phyloP scores from a whole-genome alignment of 768 basidiomycete species.

The Leccinum boreale region DNA sequence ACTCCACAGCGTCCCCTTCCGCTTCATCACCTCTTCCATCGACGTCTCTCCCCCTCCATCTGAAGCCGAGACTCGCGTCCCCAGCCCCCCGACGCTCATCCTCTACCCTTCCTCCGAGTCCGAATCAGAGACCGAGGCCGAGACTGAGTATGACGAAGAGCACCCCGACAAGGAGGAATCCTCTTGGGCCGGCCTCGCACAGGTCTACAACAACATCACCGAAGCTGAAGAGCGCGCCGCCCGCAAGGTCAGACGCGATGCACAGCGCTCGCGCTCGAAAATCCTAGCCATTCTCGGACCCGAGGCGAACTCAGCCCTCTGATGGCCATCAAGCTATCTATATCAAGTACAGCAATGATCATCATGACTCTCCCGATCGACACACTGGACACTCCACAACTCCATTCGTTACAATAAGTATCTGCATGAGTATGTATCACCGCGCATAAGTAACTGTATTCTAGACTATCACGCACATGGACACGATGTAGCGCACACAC shows the following conservation, averaged over 20 bases:
- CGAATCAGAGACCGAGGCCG: neutral
- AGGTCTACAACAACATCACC: neutral
- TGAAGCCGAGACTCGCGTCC: neutral
- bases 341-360: neutral
- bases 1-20: neutral
- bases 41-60: neutral
- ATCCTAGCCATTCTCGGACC: slow-evolving; percentile 4
- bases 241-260: slow-evolving; percentile 10
- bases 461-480: neutral
- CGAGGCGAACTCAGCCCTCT: neutral
- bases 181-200: neutral
- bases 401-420: neutral
- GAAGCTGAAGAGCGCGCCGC: slow-evolving; percentile 2
- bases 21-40: neutral
- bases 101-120: neutral
- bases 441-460: neutral
- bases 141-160: neutral
- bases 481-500: neutral
- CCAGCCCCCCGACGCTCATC: neutral
- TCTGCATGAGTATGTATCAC: neutral
- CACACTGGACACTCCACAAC: neutral
- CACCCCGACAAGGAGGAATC: neutral
- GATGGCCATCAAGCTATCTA: neutral
- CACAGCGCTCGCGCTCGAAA: slow-evolving; percentile 9
- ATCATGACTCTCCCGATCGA: neutral